Base-by-base conservation (phyloP, 495 filamentous ascomycete species). In the Aspergillus olivimuriae region DNA sequence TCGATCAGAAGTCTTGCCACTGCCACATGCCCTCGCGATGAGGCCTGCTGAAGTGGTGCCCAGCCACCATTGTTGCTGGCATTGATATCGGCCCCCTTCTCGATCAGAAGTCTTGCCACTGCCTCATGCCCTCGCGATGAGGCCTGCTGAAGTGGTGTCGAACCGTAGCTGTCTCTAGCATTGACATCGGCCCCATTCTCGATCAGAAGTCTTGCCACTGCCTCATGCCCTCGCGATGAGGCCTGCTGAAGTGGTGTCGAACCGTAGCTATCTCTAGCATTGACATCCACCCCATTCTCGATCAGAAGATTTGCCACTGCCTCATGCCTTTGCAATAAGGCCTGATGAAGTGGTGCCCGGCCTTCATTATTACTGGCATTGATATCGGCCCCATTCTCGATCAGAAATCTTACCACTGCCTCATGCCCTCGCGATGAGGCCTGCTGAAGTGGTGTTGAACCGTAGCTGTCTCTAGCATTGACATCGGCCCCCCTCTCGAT, bases 261-360 rank as follows among this genome's bases (percentile, higher is more conserved):
- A 4, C 34, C 34, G 11, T 2, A 4, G 1, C 12, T 9, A 3
- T 37, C 33, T 7, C 7, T 5, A 11, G 39, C 20, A 30, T 43
- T 43, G 9, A 52, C 10, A n/a, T 43, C 39, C 10, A 39, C 49
- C 7, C 44, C 49, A 11, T 43, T 7, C 0, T 48, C 44, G 20
- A 52, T 33, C 17, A 52, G 39, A 17, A 52, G 39, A 11, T 16
- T 38, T 20, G 23, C 38, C 1, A 52, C 18, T 15, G 2, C 15
- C 2, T 38, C 22, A 15, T 48, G 28, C 14, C 39, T 34, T 16
- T 41, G 39, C 11, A 14, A 2, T 10, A 17, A 21, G 14, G 50
- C 53, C n/a, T 11, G 19, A 0, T 4, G 26, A 36, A 56, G 48
- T 31, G 45, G 41, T 28, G 36, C 50, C 12, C 23, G 17, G 7